These are phyloP conservation scores for Paradendryphiella salina DNA, from an alignment of 2,329 filamentous ascomycete species.

Conservation along the genomic window DNA sequence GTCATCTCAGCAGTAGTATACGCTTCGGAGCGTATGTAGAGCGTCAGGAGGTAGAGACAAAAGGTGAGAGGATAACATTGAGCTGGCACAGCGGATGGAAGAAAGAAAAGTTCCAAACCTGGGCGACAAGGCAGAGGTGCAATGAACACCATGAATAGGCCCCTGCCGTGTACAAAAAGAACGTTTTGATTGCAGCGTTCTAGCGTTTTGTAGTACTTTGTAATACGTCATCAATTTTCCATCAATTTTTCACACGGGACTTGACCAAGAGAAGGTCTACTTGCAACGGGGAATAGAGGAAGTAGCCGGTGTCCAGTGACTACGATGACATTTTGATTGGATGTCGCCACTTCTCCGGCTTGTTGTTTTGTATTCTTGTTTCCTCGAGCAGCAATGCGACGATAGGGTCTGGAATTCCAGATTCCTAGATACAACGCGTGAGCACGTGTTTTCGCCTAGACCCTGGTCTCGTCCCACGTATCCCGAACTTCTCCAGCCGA, in stretches of 20 bases:
- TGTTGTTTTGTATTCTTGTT: no score
- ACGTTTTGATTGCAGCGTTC: conserved; percentile 4
- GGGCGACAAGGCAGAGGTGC: conserved; percentile 36
- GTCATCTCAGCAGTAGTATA: conserved; percentile 41
- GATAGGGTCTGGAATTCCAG: not conserved
- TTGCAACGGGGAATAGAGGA: not conserved
- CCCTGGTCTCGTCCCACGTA: not conserved
- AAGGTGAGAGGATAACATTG: conserved; percentile 15
- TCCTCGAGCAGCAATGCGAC: not conserved
- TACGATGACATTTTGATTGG: not conserved
- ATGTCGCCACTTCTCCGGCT: no score
- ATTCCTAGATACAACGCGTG: not conserved
- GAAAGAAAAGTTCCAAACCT: conserved; percentile 33
- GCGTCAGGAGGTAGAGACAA: conserved; percentile 16
- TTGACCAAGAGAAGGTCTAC: not conserved
- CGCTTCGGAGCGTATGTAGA: conserved; percentile 27
- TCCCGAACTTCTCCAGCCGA: conserved; percentile 1
- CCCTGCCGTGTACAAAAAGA: not conserved
- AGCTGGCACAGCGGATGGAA: conserved; percentile 41
- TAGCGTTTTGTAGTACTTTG: conserved; percentile 2
- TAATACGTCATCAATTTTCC: not conserved
- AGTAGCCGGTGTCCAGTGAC: not conserved
- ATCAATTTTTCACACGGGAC: not conserved
- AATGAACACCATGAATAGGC: conserved; percentile 19
- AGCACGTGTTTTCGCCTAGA: conserved; percentile 10